Base-by-base conservation (phyloP, 169 alveolate species). In the Babesia ovis region DNA sequence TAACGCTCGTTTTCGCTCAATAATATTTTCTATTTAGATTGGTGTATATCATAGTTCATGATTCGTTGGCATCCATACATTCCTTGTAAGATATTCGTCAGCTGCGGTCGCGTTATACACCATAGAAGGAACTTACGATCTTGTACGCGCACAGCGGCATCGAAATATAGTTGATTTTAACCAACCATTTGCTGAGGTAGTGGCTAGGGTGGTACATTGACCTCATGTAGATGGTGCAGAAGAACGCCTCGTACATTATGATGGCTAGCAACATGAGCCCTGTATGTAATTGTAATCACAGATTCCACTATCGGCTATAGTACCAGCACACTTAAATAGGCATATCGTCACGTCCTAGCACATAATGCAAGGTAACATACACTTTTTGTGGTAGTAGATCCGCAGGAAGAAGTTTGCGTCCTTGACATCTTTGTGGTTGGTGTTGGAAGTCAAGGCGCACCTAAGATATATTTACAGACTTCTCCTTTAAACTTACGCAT, bases 391-490 rank as follows among this genome's bases (percentile, higher is more conserved):
- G 77, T 79, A 79, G 57, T 79, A 79, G 39, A 79, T 32, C 43
- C 61, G 25, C 51, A 79, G 46, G 9, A 79, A 16, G 22, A 60
- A 32, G 54, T 64, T 53, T 9, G 75, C 87, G 45, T 79, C 77
- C 34, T 46, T 60, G 23, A 79, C 70, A 12, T 64, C 56, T 54
- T 81, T 81, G 55, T 81, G 89, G 75, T 81, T 72, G 20, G 68
- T 48, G 45, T 41, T 51, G 22, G 74, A 72, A 29, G 43, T 25
- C 20, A 71, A 27, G 4, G 81, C 71, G 42, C 89, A 81, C 0
- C 89, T 81, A 34, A 2, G 14, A 54, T 22, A 0, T 6, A 53
- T 48, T n/a, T n/a, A 6, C 31, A 4, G 29, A 16, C 23, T 0
- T 1, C 32, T 6, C 29, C n/a, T 18, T 22, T 6, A 32, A 32